phyloP scores from a whole-genome alignment of 176 grass and related monocot species.

The Coix lacrymajobi region DNA sequence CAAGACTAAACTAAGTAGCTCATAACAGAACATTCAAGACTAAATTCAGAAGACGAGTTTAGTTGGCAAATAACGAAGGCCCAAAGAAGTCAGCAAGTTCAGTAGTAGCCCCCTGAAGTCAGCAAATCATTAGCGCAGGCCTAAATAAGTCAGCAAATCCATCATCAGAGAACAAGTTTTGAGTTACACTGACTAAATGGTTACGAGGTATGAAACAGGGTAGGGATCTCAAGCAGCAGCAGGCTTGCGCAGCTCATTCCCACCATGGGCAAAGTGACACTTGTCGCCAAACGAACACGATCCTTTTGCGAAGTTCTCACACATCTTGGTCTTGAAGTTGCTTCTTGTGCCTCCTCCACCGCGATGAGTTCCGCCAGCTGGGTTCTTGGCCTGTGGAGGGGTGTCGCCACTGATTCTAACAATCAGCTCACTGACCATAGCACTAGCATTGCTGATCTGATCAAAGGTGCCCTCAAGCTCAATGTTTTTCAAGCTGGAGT shows the following conservation, averaged over 20 bases:
- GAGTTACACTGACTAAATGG: conserved; percentile 7
- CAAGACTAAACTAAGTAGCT: too few species aligned
- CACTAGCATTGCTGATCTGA: conserved; percentile 81
- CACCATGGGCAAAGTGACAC: conserved; percentile 81
- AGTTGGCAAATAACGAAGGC: not conserved
- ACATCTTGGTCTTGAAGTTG: conserved; percentile 86
- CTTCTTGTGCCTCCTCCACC: conserved; percentile 15
- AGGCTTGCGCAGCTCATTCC: conserved; percentile 51
- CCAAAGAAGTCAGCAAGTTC: conserved; percentile 7
- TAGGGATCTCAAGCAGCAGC: conserved; percentile 21
- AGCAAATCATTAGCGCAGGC: not conserved
- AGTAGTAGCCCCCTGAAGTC: not conserved
- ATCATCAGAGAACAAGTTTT: not conserved
- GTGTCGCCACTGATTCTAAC: conserved; percentile 39
- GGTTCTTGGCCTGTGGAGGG: not conserved
- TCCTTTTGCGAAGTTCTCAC: conserved; percentile 68
- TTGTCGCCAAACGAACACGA: conserved; percentile 62
- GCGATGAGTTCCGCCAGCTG: not conserved
- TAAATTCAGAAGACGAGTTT: not conserved
- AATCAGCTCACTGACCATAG: conserved; percentile 75
- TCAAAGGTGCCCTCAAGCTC: conserved; percentile 85
- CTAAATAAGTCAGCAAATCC: conserved; percentile 16
- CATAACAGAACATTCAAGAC: not conserved
- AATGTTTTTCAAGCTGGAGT: conserved; percentile 73
- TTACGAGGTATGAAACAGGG: conserved; percentile 3